phyloP scores from a whole-genome alignment of 495 filamentous ascomycete species.

The Hapsidospora chrysogenum region DNA sequence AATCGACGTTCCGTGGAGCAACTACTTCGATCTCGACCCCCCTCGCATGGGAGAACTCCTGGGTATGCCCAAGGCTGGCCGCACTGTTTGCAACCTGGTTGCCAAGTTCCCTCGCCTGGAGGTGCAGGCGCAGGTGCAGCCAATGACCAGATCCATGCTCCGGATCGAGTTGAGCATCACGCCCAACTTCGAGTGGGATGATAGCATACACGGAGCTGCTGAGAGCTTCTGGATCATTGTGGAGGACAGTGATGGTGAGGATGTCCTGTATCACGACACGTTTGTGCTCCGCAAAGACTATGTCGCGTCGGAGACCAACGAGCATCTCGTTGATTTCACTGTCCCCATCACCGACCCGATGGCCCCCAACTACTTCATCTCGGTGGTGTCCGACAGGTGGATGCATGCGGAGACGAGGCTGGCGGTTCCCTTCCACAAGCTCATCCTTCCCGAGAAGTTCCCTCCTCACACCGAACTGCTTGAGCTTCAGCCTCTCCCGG shows the following conservation, averaged over 20 bases:
- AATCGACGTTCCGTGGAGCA: slow-evolving; percentile 85
- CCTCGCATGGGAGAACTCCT: slow-evolving; percentile 95
- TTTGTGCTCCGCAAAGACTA: slow-evolving; percentile 84
- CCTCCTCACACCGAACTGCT: slow-evolving; percentile 81
- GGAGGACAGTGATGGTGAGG: slow-evolving; percentile 93
- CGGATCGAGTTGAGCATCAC: slow-evolving; percentile 83
- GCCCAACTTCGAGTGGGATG: slow-evolving; percentile 95
- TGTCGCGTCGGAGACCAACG: slow-evolving; percentile 61
- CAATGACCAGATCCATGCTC: slow-evolving; percentile 92
- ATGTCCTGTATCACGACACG: slow-evolving; percentile 89
- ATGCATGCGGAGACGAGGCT: slow-evolving; percentile 95
- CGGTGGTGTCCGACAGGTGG: slow-evolving; percentile 86
- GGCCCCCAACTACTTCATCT: slow-evolving; percentile 97
- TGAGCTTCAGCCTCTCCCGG: slow-evolving; percentile 78
- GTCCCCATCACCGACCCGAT: slow-evolving; percentile 93
- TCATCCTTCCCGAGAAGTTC: slow-evolving; percentile 89
- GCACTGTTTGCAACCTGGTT: slow-evolving; percentile 67
- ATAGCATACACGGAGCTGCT: slow-evolving; percentile 65
- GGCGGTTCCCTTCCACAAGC: slow-evolving; percentile 83
- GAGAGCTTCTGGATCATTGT: slow-evolving; percentile 96
- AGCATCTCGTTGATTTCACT: slow-evolving; percentile 95
- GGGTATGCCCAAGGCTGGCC: slow-evolving; percentile 79
- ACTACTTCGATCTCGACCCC: slow-evolving; percentile 89
- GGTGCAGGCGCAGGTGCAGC: slow-evolving; percentile 81
- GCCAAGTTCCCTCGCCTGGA: slow-evolving; percentile 88